Conservation (phyloP, 352 stramenopile genomes). For the Globisporangium megalacanthum region DNA sequence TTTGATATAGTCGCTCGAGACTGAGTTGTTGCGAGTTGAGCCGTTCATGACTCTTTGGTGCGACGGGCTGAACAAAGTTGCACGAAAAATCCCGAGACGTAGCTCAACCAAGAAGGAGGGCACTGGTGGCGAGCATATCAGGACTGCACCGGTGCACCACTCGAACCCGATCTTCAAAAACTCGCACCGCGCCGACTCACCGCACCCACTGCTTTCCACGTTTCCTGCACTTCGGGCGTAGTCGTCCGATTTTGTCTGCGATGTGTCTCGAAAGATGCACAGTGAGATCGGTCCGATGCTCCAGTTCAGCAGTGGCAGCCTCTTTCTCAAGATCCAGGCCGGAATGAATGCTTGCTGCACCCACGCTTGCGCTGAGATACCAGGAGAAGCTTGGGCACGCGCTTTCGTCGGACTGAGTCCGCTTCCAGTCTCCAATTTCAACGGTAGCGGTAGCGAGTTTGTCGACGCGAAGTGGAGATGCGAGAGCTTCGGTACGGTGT, state of each 20-base stretch:
- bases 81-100: conserved; percentile 44
- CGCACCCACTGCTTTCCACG: background rate
- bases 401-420: conserved; percentile 3
- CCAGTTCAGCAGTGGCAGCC: conserved; percentile 54
- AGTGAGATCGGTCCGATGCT: conserved; percentile 40
- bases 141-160: conserved; percentile 36
- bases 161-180: conserved; percentile 42
- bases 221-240: background rate
- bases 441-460: background rate
- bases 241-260: background rate
- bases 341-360: conserved; percentile 32
- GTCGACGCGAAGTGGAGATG: conserved; percentile 7
- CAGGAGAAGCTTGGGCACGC: background rate
- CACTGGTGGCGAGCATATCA: conserved; percentile 26
- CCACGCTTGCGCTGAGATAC: conserved; percentile 20
- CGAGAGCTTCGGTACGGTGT: background rate
- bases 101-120: conserved; percentile 48
- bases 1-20: conserved; percentile 62
- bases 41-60: conserved; percentile 1
- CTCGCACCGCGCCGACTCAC: background rate
- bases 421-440: background rate
- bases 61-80: conserved; percentile 27
- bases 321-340: conserved; percentile 18
- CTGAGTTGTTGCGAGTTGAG: conserved; percentile 31
- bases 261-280: conserved; percentile 26